These are phyloP conservation scores for Chaetomium olivaceum DNA, from an alignment of 2,329 filamentous ascomycete genomes.

Conservation along the genomic window DNA sequence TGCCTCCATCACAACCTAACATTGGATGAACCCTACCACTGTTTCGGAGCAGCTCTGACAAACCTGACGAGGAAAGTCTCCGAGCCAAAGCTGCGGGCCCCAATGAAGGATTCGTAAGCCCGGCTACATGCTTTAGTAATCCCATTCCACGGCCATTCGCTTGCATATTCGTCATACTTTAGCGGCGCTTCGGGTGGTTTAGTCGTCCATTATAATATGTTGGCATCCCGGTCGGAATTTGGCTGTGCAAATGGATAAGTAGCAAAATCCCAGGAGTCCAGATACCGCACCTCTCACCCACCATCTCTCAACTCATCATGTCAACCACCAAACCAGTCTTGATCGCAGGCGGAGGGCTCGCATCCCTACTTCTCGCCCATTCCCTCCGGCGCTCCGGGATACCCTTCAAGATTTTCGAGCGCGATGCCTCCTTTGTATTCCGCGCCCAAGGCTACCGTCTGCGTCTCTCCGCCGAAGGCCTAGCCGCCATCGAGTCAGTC, in stretches of 20 bases:
- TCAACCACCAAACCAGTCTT: constrained; percentile 38
- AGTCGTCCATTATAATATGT: neutral
- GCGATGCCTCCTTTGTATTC: constrained; percentile 51
- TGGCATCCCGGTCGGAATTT: neutral
- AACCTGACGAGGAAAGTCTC: neutral
- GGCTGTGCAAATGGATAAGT: neutral
- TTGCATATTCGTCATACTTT: neutral
- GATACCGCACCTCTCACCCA: neutral
- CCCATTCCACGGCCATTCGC: neutral
- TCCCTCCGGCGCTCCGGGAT: constrained; percentile 45
- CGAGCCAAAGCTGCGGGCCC: neutral
- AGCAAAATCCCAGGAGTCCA: neutral
- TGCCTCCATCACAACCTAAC: no score
- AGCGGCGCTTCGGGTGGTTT: neutral
- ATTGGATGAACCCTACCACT: no score
- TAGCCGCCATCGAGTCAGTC: constrained; percentile 62
- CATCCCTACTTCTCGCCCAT: constrained; percentile 48
- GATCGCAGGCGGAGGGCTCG: constrained; percentile 48
- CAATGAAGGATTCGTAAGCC: neutral
- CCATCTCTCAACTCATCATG: neutral
- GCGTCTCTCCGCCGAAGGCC: constrained; percentile 56
- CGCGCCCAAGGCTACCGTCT: constrained; percentile 65
- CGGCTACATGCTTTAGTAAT: neutral
- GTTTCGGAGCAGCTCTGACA: no score
- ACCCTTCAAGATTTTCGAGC: constrained; percentile 59